Conservation (phyloP, 2,329 filamentous ascomycete species). For the Rachicladosporium sp. region DNA sequence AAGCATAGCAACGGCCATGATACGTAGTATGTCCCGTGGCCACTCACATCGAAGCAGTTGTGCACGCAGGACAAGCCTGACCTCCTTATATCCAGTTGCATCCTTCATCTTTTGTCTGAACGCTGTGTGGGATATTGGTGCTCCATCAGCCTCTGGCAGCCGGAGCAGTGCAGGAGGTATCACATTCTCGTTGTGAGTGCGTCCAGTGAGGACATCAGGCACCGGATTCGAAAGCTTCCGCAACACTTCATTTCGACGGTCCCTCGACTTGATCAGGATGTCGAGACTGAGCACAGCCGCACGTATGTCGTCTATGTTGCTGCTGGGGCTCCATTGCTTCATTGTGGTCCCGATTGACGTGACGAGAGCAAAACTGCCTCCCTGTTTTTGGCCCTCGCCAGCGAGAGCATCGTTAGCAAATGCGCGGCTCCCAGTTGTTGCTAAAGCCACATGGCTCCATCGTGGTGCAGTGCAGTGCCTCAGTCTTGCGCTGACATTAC, state of each 20-base stretch:
- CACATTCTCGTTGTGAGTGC: not conserved
- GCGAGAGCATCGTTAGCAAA: too few species aligned
- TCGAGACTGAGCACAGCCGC: slow-evolving; percentile 11
- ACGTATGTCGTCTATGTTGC: slow-evolving; percentile 7
- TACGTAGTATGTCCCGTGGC: slow-evolving; percentile 18
- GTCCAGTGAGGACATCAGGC: not conserved
- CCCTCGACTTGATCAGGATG: slow-evolving; percentile 11
- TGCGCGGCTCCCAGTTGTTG: too few species aligned
- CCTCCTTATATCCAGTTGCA: slow-evolving; percentile 9
- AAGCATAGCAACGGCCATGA: slow-evolving; percentile 20
- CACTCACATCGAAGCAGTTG: slow-evolving; percentile 19
- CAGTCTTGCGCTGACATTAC: too few species aligned
- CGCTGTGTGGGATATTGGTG: slow-evolving; percentile 11
- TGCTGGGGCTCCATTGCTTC: slow-evolving; percentile 1
- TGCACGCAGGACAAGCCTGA: slow-evolving; percentile 14
- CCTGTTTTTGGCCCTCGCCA: too few species aligned
- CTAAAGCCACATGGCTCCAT: too few species aligned
- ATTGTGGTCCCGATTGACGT: not conserved
- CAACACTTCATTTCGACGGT: slow-evolving; percentile 12
- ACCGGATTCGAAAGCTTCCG: slow-evolving; percentile 17
- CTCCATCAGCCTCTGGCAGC: slow-evolving; percentile 10
- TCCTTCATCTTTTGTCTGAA: slow-evolving; percentile 15
- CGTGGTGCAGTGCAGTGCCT: too few species aligned
- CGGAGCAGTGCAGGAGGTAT: not conserved
- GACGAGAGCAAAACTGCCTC: too few species aligned